Evolutionary conservation across 2,329 filamentous ascomycete species (phyloP).

Genomic region (Aspergillus pseudotamarii): DNA sequence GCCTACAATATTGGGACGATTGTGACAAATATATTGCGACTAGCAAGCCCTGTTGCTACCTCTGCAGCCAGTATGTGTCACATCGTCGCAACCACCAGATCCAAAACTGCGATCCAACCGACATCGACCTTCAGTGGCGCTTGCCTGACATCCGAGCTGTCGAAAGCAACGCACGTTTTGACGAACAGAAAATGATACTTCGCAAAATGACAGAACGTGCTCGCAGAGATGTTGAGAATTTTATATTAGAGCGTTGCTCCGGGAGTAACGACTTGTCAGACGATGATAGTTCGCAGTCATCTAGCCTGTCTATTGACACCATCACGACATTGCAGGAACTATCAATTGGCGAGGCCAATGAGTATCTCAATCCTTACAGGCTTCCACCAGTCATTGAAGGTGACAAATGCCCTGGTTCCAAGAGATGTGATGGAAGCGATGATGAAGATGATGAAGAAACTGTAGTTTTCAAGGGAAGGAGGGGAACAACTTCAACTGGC

Average conservation of each 20-base stretch:
- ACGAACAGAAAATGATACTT: background rate
- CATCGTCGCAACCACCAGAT: background rate
- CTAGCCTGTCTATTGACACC: background rate
- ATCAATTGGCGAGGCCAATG: background rate
- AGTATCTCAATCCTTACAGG: background rate
- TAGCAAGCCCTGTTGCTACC: background rate
- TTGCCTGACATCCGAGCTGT: background rate
- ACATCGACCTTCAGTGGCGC: background rate
- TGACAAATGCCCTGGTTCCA: background rate
- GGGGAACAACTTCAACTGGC: too few species aligned
- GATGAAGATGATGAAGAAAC: background rate
- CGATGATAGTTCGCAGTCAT: background rate
- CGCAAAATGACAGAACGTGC: background rate
- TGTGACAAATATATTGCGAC: background rate
- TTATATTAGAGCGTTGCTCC: background rate
- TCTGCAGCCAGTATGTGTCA: background rate
- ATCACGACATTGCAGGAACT: background rate
- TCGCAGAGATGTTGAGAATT: background rate
- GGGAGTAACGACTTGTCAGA: background rate
- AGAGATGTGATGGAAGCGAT: background rate
- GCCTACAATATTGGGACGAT: background rate
- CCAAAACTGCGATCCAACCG: background rate
- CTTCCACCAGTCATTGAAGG: background rate
- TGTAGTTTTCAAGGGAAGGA: background rate
- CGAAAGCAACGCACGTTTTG: background rate